Conservation (phyloP, 768 basidiomycete species). For the Paxillus involutus region DNA sequence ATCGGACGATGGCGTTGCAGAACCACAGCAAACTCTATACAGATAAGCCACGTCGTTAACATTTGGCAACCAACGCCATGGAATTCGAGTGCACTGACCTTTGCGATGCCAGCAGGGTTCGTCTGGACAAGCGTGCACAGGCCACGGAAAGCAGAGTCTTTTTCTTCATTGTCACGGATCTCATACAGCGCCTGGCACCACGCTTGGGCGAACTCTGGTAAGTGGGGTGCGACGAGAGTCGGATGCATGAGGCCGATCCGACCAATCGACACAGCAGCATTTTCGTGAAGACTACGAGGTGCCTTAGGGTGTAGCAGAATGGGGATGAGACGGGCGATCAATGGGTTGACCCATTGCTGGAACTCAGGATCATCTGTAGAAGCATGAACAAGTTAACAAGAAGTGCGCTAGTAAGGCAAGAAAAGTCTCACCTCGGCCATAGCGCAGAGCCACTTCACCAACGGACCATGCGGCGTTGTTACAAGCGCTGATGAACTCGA, state of each 20-base stretch:
- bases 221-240: constrained; percentile 79
- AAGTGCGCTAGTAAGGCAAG: neutral
- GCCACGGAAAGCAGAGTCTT: constrained; percentile 97
- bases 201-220: constrained; percentile 87
- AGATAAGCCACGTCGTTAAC: constrained; percentile 2
- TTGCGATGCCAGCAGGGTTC: constrained; percentile 91
- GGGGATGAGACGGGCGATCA: constrained; percentile 88
- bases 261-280: constrained; percentile 97
- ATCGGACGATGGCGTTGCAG: constrained; percentile 96
- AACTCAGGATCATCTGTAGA: constrained; percentile 77
- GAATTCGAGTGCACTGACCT: constrained; percentile 52
- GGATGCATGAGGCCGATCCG: constrained; percentile 95
- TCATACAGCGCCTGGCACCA: constrained; percentile 98
- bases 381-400: constrained; percentile 5
- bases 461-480: constrained; percentile 99
- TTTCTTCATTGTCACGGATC: constrained; percentile 99
- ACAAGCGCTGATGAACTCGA: constrained; percentile 94
- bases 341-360: constrained; percentile 85
- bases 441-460: constrained; percentile 94
- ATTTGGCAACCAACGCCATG: neutral
- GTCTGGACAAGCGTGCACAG: constrained; percentile 94
- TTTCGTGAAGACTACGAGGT: constrained; percentile 92
- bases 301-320: constrained; percentile 92
- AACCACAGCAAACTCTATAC: constrained; percentile 90
- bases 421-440: constrained; percentile 61